phyloP scores from a whole-genome alignment of 169 alveolate genomes.

The Eimeria zaria region DNA sequence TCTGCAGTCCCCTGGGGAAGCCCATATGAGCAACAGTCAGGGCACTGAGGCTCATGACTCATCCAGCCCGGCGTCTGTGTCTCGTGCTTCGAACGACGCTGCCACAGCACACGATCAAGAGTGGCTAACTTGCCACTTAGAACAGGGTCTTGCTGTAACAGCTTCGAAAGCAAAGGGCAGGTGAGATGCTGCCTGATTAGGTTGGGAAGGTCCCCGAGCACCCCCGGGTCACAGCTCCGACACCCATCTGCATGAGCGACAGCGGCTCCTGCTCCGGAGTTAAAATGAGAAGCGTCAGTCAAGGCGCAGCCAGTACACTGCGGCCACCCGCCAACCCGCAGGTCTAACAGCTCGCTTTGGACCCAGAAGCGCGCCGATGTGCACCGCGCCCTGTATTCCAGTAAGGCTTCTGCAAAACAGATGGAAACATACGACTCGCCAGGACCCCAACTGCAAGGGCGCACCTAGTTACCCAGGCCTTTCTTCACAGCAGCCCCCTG shows the following conservation, averaged over 20 bases:
- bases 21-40: conserved; percentile 44
- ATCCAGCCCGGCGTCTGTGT: conserved; percentile 72
- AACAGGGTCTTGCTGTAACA: conserved; percentile 63
- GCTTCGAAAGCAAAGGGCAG: conserved; percentile 60
- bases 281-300: not conserved
- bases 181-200: conserved; percentile 44
- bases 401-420: conserved; percentile 26
- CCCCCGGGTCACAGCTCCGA: conserved; percentile 40
- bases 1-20: conserved; percentile 44
- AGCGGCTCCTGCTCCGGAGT: not conserved
- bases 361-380: conserved; percentile 73
- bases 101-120: conserved; percentile 73
- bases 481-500: not conserved
- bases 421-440: not conserved
- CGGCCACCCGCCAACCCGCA: conserved; percentile 53
- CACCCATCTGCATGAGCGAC: conserved; percentile 3
- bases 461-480: not conserved
- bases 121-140: conserved; percentile 77
- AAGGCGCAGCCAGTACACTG: conserved; percentile 32
- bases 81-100: conserved; percentile 77
- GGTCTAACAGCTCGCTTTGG: conserved; percentile 64
- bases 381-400: conserved; percentile 76
- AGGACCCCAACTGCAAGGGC: not conserved
- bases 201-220: conserved; percentile 64
- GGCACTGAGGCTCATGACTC: conserved; percentile 67